Base-by-base conservation (phyloP, 1,284 basidiomycete genomes). In the Lignosus rhinocerotis region DNA sequence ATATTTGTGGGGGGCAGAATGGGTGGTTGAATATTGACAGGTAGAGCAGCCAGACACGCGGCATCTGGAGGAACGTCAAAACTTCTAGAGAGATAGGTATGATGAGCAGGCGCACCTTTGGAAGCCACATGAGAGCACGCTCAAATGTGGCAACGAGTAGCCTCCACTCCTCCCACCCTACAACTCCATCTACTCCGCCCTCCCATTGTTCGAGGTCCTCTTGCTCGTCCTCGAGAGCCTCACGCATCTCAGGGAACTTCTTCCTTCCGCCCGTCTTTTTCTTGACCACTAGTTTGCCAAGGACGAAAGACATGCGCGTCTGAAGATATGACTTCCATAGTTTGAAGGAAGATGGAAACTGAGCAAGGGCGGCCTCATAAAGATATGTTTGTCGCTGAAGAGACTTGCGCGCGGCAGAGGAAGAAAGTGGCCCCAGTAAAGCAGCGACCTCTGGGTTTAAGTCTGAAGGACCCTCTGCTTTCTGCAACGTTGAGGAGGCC, bases 111-210 rank as follows among this genome's bases (percentile, higher is more conserved):
- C 89, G 63, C 68, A 94, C 94, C 72, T 86, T 91, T 58, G 94
- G 93, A 52, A 98, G 75, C 90, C 94, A 98, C 84, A 92, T 93
- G 36, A 99, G 78, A 55, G 93, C 93, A 61, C 97, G 84, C 72
- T 99, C 97, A 70, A 94, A 96, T 0, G 86, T 85, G 6, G 94
- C 92, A 8, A 96, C 84, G 6, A 99, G 80, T 19, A 87, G 79
- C 69, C 87, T 92, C 97, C 97, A 99, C 74, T 99, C 97, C 62
- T 92, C 87, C 86, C 89, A 96, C 2, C 96, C 97, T 19, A 97
- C 80, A 4, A 93, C 80, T 5, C 91, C 87, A 70, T 99, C 93
- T 53, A 99, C 76, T 6, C 92, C 90, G 17, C 86, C 88, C 51
- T 92, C 85, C 92, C 93, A 98, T 61, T 86, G 76, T 70, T 93